These are phyloP conservation scores for Hansenula lynferdii DNA, from an alignment of 1,139 yeast species.

Conservation along the genomic window DNA sequence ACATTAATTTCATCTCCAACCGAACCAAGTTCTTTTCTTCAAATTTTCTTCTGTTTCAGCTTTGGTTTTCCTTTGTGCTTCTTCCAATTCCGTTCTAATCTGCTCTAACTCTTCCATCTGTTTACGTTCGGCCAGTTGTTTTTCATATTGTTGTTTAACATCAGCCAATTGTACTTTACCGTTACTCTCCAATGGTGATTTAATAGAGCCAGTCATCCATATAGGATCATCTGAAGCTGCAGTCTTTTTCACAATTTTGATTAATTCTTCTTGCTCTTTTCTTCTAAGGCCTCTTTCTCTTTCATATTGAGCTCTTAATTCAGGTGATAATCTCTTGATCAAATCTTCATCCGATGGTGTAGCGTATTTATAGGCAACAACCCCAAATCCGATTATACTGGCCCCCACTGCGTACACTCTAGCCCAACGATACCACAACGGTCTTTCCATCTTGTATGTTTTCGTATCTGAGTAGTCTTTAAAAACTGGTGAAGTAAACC, in stretches of 20 bases:
- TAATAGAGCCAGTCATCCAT: conserved; percentile 72
- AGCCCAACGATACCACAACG: conserved; percentile 55
- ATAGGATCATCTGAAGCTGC: conserved; percentile 67
- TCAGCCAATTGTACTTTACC: conserved; percentile 28
- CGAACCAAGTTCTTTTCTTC: conserved; percentile 34
- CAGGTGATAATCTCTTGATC: conserved; percentile 74
- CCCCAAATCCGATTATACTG: conserved; percentile 63
- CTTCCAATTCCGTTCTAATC: conserved; percentile 41
- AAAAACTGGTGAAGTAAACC: too few relatives aligned
- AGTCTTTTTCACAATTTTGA: conserved; percentile 59
- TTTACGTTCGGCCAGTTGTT: conserved; percentile 38
- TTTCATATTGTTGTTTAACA: conserved; percentile 45
- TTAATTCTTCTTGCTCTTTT: conserved; percentile 60
- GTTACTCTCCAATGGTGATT: conserved; percentile 53
- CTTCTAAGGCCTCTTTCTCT: conserved; percentile 56
- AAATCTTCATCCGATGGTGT: conserved; percentile 84
- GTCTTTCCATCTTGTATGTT: conserved; percentile 31
- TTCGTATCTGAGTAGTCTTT: neutral
- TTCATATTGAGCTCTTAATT: conserved; percentile 72
- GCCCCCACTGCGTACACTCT: conserved; percentile 57
- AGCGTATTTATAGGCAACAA: conserved; percentile 59
- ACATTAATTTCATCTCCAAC: conserved; percentile 21
- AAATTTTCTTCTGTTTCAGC: conserved; percentile 31
- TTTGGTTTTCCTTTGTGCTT: conserved; percentile 33
- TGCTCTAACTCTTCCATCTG: conserved; percentile 42